phyloP scores from a whole-genome alignment of 2,329 filamentous ascomycete genomes.

The Geosmithia morbida region DNA sequence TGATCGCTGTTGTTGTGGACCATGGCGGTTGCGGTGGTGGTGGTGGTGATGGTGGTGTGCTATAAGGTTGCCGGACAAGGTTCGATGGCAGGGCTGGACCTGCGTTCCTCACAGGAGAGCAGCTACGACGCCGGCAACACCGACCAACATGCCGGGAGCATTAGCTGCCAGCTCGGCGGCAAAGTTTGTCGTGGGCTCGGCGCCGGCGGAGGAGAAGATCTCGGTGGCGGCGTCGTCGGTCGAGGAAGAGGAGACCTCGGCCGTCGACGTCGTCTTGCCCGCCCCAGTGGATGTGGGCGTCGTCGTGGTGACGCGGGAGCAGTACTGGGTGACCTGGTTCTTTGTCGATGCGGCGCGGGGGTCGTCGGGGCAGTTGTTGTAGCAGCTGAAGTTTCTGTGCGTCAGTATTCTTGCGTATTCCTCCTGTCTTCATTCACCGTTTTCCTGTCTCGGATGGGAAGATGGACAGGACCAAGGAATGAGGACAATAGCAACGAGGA shows the following conservation, averaged over 20 bases:
- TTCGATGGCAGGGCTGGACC: too few relatives aligned
- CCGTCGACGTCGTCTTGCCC: conserved; percentile 5
- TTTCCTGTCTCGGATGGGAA: too few relatives aligned
- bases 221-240: conserved; percentile 6
- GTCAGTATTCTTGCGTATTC: neutral
- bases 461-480: too few relatives aligned
- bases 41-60: too few relatives aligned
- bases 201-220: neutral
- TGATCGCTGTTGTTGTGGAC: too few relatives aligned
- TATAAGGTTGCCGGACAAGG: too few relatives aligned
- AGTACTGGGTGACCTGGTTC: conserved; percentile 26
- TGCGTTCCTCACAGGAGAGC: conserved; percentile 16
- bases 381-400: conserved; percentile 21
- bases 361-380: conserved; percentile 42
- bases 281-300: conserved; percentile 8
- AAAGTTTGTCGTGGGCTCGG: neutral
- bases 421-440: neutral
- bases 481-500: too few relatives aligned
- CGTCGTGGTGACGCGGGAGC: conserved; percentile 26
- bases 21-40: too few relatives aligned
- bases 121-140: conserved; percentile 9
- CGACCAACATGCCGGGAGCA: neutral
- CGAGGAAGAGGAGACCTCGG: conserved; percentile 5
- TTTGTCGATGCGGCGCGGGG: conserved; percentile 15
- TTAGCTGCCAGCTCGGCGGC: neutral